A percentile compares a stretch with the other conserved stretches of the same genome.
phyloP scores from a whole-genome alignment of 352 stramenopile genomes.

The Phytophthora colocasiae region DNA sequence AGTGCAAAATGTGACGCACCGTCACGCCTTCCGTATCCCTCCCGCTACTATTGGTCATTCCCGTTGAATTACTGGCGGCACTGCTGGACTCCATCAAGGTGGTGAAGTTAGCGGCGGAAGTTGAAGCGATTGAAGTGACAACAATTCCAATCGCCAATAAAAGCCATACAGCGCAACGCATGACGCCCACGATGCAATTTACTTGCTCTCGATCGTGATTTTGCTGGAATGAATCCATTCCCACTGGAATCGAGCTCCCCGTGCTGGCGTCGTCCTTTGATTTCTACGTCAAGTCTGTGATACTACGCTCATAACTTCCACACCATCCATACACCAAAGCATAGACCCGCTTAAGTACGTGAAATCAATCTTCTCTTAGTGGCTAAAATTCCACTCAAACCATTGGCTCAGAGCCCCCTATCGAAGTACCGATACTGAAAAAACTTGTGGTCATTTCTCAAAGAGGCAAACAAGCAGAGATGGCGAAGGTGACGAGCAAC shows the following conservation, averaged over 20 bases:
- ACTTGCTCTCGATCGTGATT: slow-evolving; percentile 12
- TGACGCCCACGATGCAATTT: slow-evolving; percentile 7
- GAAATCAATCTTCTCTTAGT: slow-evolving; percentile 7
- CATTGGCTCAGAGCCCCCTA: slow-evolving; percentile 36
- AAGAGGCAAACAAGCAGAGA: slow-evolving; percentile 70
- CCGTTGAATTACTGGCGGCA: slow-evolving; percentile 2
- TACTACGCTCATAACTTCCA: not conserved
- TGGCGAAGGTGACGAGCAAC: slow-evolving; percentile 67
- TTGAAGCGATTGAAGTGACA: slow-evolving; percentile 24
- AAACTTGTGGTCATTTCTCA: slow-evolving; percentile 35
- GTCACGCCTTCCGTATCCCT: not conserved
- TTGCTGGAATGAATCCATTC: slow-evolving; percentile 32
- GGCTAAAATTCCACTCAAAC: slow-evolving; percentile 27
- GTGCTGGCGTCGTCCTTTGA: slow-evolving; percentile 19
- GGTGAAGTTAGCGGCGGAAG: slow-evolving; percentile 1
- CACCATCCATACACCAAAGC: not conserved
- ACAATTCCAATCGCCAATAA: slow-evolving; percentile 7
- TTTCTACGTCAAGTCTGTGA: slow-evolving; percentile 7
- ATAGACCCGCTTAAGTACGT: not conserved
- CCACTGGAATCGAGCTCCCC: slow-evolving; percentile 8
- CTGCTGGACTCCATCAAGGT: not conserved
- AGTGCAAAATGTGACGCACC: slow-evolving; percentile 73
- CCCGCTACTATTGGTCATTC: not conserved
- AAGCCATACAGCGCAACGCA: slow-evolving; percentile 16
- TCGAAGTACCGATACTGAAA: slow-evolving; percentile 1